Percentiles rank a stretch among this genome's conserved stretches.
phyloP scores from a whole-genome alignment of 192 early-diverging fungal genomes.

The Phlyctochytrium bullatum region DNA sequence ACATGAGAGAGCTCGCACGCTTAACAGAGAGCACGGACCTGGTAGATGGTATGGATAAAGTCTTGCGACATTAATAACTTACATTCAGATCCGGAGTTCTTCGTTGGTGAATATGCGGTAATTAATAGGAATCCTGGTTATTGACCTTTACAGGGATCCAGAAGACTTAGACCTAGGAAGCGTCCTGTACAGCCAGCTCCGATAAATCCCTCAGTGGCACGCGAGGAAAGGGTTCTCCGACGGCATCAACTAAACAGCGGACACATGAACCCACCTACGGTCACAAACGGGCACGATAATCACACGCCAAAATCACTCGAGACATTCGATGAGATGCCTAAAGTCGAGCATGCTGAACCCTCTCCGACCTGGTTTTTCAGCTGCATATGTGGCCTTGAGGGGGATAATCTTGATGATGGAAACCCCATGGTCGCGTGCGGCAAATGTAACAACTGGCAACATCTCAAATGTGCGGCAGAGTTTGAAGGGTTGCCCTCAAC shows the following conservation, averaged over 20 bases:
- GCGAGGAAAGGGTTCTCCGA: neutral
- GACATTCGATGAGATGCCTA: conserved; percentile 29
- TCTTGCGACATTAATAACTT: neutral
- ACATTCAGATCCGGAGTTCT: neutral
- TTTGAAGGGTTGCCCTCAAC: neutral
- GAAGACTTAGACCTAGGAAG: neutral
- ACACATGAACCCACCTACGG: neutral
- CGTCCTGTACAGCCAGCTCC: neutral
- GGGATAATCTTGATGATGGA: conserved; percentile 59
- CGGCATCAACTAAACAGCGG: neutral
- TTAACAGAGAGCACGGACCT: neutral
- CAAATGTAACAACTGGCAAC: conserved; percentile 67
- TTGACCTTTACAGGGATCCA: neutral
- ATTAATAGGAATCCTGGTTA: neutral
- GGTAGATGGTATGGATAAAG: neutral
- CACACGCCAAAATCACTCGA: conserved; percentile 23
- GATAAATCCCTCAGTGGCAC: neutral
- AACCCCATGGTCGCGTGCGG: conserved; percentile 71
- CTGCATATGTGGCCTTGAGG: conserved; percentile 46
- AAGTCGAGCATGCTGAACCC: conserved; percentile 6
- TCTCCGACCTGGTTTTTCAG: conserved; percentile 41
- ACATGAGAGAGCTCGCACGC: conserved; percentile 40
- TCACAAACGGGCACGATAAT: conserved; percentile 12
- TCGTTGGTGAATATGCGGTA: neutral
- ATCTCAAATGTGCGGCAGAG: conserved; percentile 58